These are phyloP conservation scores for Plantago coronopus DNA, from an alignment of 305 asterid genomes.

Conservation along the genomic window DNA sequence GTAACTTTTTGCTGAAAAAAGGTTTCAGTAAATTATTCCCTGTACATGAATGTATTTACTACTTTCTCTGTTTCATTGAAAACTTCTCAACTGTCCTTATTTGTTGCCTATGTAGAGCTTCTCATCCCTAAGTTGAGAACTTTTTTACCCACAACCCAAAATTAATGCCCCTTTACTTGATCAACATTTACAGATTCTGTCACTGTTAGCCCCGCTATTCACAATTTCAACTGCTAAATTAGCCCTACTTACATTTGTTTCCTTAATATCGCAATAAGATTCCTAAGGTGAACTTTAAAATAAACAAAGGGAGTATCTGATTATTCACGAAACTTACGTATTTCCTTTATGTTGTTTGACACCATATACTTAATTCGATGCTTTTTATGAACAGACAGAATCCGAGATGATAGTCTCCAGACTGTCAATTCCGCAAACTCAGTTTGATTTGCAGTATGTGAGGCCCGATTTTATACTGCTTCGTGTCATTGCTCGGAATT, in stretches of 20 bases:
- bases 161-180: too few species aligned
- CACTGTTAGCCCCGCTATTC: too few species aligned
- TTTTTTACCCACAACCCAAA: too few species aligned
- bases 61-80: background rate
- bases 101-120: too few species aligned
- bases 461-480: constrained; percentile 96
- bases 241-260: too few species aligned
- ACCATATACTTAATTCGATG: constrained; percentile 10
- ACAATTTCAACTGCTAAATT: too few species aligned
- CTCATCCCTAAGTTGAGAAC: too few species aligned
- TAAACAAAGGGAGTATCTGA: background rate
- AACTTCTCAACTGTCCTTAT: too few species aligned
- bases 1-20: constrained; percentile 35
- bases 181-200: too few species aligned
- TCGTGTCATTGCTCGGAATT: constrained; percentile 79
- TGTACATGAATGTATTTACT: constrained; percentile 2
- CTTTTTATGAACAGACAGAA: constrained; percentile 60
- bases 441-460: constrained; percentile 81
- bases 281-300: too few species aligned
- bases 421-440: constrained; percentile 78
- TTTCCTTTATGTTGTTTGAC: constrained; percentile 13
- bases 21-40: constrained; percentile 18
- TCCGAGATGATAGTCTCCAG: constrained; percentile 76
- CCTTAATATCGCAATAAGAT: too few species aligned
- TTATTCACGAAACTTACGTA: constrained; percentile 16